Conservation (phyloP, 441 rosid species). For the Rhodomyrtus psidioides region DNA sequence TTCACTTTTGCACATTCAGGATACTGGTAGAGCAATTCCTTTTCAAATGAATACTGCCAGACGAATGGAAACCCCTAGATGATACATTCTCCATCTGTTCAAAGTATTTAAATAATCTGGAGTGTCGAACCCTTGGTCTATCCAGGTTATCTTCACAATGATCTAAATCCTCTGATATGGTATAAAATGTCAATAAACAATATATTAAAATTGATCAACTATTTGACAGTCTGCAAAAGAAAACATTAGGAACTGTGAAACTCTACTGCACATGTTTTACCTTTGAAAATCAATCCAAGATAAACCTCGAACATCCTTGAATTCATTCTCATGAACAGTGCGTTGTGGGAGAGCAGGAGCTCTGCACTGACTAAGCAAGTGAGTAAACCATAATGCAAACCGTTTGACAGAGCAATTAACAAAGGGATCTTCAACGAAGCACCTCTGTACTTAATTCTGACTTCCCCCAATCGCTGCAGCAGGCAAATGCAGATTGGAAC, state of each 20-base stretch:
- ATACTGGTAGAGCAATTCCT: neutral
- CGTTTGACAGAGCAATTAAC: neutral
- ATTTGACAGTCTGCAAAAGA: neutral
- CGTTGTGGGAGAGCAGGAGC: neutral
- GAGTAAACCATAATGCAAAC: neutral
- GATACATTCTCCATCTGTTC: neutral
- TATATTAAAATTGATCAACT: neutral
- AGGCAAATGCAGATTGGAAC: neutral
- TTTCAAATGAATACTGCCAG: neutral
- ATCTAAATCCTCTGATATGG: neutral
- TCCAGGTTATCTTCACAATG: neutral
- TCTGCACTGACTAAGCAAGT: neutral
- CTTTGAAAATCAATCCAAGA: neutral
- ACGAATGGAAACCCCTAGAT: neutral
- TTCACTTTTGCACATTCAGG: too few species aligned
- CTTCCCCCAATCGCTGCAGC: neutral
- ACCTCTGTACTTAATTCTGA: neutral
- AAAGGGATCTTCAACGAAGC: neutral
- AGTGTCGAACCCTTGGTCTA: neutral
- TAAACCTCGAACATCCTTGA: neutral
- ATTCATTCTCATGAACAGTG: neutral
- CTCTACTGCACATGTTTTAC: neutral
- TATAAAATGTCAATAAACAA: neutral
- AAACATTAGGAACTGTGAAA: neutral
- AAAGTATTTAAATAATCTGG: neutral